Conservation (phyloP, 148 eudicot genomes). For the Agrostemma githago region DNA sequence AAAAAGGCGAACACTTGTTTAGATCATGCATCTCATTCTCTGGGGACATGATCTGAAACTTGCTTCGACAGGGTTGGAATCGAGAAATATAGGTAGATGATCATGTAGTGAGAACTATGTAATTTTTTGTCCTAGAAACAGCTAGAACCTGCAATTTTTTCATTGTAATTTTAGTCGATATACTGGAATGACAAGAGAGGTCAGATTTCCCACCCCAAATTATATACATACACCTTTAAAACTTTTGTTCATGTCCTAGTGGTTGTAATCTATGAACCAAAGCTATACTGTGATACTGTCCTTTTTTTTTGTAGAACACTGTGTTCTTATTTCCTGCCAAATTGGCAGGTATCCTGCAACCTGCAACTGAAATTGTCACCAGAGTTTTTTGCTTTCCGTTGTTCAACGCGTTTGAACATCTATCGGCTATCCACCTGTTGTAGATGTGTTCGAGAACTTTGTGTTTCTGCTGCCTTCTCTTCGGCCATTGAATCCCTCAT, state of each 20-base stretch:
- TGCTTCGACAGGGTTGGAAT: conserved; percentile 3
- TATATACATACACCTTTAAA: not conserved
- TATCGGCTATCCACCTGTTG: no score
- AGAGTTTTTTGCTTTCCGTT: not conserved
- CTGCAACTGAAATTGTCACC: not conserved
- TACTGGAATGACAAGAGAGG: conserved; percentile 18
- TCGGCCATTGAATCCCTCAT: no score
- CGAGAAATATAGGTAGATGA: conserved; percentile 21
- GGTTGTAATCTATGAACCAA: not conserved
- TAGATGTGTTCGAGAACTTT: no score
- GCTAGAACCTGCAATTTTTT: conserved; percentile 13
- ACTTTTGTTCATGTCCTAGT: not conserved
- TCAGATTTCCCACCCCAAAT: not conserved
- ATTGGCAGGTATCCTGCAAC: not conserved
- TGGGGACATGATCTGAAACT: conserved; percentile 12
- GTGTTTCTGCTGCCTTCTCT: no score
- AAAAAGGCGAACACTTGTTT: conserved; percentile 5
- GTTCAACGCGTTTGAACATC: no score
- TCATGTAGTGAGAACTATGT: conserved; percentile 24
- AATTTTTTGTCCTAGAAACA: conserved; percentile 23
- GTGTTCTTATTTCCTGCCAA: no score
- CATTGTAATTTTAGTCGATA: conserved; percentile 22
- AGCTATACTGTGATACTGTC: not conserved
- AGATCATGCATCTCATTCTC: not conserved
- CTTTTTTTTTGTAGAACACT: not conserved